phyloP scores from a whole-genome alignment of 1,284 basidiomycete genomes.

The Malassezia brasiliensis region DNA sequence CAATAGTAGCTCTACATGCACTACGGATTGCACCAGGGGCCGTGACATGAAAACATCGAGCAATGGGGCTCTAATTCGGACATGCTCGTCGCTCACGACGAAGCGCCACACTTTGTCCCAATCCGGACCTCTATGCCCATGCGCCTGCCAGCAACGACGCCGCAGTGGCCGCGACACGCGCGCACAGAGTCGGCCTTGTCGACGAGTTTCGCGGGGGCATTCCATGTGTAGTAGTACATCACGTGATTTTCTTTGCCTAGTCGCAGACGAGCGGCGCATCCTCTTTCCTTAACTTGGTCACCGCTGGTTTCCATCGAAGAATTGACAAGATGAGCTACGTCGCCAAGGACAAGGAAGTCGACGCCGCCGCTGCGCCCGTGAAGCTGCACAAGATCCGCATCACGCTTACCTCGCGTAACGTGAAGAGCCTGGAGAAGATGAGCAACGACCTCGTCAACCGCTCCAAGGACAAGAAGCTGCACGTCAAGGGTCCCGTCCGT shows the following conservation, averaged over 20 bases:
- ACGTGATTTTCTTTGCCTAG: conserved; percentile 4
- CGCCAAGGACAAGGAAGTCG: conserved; percentile 88
- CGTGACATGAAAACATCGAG: too few species aligned
- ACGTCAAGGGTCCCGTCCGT: conserved; percentile 96
- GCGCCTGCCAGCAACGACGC: too few species aligned
- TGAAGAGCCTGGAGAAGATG: conserved; percentile 98
- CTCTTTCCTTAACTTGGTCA: conserved; percentile 47
- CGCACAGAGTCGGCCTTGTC: too few species aligned
- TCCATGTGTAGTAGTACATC: neutral
- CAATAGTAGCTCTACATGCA: too few species aligned
- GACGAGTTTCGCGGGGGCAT: too few species aligned
- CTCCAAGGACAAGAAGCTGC: conserved; percentile 99
- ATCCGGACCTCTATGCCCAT: too few species aligned
- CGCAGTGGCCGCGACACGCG: too few species aligned
- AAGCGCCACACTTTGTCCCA: too few species aligned
- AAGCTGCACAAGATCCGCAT: conserved; percentile 99
- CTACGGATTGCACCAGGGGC: too few species aligned
- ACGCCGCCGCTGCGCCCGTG: conserved; percentile 62
- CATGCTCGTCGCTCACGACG: too few species aligned
- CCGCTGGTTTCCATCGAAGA: conserved; percentile 51
- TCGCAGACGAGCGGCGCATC: neutral
- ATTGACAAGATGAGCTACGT: conserved; percentile 88
- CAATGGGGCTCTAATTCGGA: too few species aligned
- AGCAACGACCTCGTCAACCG: conserved; percentile 85
- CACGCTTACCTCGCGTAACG: conserved; percentile 94